Evolutionary conservation across 495 filamentous ascomycete genomes (phyloP).

Genomic region (Umbilicaria muhlenbergii): DNA sequence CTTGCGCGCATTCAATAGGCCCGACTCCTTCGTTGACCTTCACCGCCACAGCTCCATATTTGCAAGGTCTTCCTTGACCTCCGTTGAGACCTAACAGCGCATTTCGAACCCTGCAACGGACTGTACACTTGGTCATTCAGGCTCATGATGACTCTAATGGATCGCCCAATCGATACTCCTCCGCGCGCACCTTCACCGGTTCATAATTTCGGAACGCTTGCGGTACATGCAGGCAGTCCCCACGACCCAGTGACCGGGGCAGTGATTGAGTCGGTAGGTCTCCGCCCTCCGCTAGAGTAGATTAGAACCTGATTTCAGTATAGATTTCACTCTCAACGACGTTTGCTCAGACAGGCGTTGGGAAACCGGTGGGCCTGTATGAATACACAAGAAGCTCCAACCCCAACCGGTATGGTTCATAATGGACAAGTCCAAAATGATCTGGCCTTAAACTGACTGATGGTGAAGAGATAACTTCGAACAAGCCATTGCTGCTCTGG

Average conservation of each 20-base stretch:
- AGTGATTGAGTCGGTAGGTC: conserved; percentile 68
- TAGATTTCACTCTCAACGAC: conserved; percentile 92
- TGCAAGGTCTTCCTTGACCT: no score
- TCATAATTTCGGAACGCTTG: conserved; percentile 75
- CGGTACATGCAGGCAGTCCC: conserved; percentile 81
- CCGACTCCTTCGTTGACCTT: no score
- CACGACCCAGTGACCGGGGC: conserved; percentile 86
- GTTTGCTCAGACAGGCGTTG: conserved; percentile 73
- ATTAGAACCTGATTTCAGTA: conserved; percentile 5
- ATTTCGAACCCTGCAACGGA: no score
- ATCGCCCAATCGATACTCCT: conserved; percentile 39
- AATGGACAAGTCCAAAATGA: background rate
- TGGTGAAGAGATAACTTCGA: conserved; percentile 66
- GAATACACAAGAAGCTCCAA: conserved; percentile 89
- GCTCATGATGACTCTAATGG: conserved; percentile 21
- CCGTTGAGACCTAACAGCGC: no score
- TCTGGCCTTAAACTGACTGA: background rate
- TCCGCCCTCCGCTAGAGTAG: background rate
- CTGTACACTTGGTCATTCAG: background rate
- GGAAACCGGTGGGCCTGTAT: conserved; percentile 67
- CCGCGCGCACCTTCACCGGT: conserved; percentile 41
- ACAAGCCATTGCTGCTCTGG: conserved; percentile 73
- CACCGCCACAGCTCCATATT: no score
- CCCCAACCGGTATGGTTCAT: conserved; percentile 52
- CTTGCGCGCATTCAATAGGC: no score